phyloP scores from a whole-genome alignment of 2,329 filamentous ascomycete species.

The Metarhizium brunneum region DNA sequence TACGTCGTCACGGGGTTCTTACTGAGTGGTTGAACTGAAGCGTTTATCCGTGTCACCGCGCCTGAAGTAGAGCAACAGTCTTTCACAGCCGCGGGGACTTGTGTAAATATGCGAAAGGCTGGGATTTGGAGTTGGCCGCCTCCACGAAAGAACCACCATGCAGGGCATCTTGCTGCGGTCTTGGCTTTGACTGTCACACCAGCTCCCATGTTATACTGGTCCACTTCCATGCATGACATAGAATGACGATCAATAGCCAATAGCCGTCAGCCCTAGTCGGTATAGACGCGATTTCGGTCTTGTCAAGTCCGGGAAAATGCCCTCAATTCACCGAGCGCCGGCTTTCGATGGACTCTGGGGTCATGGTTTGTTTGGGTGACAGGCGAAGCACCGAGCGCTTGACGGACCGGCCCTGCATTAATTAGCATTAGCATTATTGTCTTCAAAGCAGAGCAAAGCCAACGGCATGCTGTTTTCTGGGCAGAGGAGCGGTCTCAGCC shows the following conservation, averaged over 20 bases:
- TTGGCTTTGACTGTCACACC: not conserved
- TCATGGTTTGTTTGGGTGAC: no score
- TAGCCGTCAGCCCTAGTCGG: no score
- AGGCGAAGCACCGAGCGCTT: not conserved
- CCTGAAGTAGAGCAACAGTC: not conserved
- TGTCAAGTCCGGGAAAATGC: no score
- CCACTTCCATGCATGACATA: no score
- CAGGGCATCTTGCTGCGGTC: not conserved
- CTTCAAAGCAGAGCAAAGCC: not conserved
- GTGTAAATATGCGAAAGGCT: not conserved
- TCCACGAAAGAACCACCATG: not conserved
- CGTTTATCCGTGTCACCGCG: not conserved
- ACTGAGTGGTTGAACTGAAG: not conserved
- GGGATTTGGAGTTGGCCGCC: not conserved
- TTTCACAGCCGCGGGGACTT: not conserved
- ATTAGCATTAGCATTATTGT: not conserved
- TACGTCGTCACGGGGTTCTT: not conserved
- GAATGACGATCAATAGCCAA: no score
- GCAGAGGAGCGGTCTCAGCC: not conserved
- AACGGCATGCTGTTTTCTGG: not conserved
- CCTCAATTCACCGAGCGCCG: no score
- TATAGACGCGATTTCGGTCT: no score
- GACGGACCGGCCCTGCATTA: not conserved
- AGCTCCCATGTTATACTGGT: no score
- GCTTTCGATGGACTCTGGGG: no score